Conservation (phyloP, 2,329 filamentous ascomycete species). For the Epichloe bromicola region DNA sequence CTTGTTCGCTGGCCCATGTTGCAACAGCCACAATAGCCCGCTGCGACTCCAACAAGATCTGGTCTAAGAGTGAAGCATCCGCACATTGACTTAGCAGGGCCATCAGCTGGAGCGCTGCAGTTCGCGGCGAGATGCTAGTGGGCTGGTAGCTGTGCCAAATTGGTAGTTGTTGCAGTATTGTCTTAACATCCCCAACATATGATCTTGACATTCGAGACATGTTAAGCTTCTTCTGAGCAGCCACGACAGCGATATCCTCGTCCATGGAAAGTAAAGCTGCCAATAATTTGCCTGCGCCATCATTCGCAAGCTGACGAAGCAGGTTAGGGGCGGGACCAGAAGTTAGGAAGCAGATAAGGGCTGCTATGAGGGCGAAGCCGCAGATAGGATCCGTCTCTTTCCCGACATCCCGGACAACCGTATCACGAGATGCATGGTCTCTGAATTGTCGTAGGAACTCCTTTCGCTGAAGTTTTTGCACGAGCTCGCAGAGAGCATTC, state of each 20-base stretch:
- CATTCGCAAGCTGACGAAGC: conserved; percentile 40
- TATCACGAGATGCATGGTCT: conserved; percentile 58
- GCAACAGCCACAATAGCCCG: conserved; percentile 14
- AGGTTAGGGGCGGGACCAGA: conserved; percentile 48
- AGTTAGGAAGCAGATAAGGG: conserved; percentile 49
- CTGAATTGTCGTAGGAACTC: conserved; percentile 57
- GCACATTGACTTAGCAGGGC: conserved; percentile 26
- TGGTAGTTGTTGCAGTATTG: conserved; percentile 34
- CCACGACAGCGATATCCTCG: conserved; percentile 46
- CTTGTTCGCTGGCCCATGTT: conserved; percentile 8
- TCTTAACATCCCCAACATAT: conserved; percentile 41
- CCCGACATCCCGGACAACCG: conserved; percentile 49
- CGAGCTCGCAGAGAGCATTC: conserved; percentile 46
- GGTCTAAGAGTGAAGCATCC: conserved; percentile 16
- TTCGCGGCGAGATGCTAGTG: conserved; percentile 44
- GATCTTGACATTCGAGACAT: conserved; percentile 52
- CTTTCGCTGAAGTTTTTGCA: conserved; percentile 46
- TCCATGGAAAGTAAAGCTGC: conserved; percentile 37
- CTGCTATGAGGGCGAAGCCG: conserved; percentile 50
- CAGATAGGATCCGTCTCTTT: conserved; percentile 47
- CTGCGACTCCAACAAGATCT: conserved; percentile 18
- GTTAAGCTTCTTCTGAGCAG: conserved; percentile 52
- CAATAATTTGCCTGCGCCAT: conserved; percentile 43
- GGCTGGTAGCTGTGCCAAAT: conserved; percentile 47
- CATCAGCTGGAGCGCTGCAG: conserved; percentile 49